Base-by-base conservation (phyloP, 345 rosid genomes). In the Dimocarpus longan region DNA sequence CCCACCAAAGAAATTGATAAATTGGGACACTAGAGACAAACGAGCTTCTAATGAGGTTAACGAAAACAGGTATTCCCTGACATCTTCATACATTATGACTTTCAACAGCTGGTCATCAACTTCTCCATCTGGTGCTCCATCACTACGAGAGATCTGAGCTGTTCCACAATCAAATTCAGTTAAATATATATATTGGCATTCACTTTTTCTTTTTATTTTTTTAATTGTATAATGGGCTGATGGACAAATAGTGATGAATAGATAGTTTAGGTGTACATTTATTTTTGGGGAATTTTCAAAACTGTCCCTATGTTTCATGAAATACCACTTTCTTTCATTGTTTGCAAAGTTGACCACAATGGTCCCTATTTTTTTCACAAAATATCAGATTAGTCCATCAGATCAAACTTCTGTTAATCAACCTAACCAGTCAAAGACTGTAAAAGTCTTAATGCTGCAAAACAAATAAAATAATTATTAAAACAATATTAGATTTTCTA, bases 1-100 rank as follows among this genome's bases (percentile, higher is more conserved):
- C 39, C 91, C 98, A 84, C 97, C 97, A 81, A 91, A 95, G 80
- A 95, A 95, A 68, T 92, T 95, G 78, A 95, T 82, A 66, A 93
- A 92, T 76, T 94, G 96, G 65, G 81, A 86, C 77, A 95, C 82
- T 69, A 95, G 85, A 71, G 92, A 91, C 74, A 92, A 80, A 43
- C 91, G 94, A 75, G 97, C 96, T 73, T 89, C 94, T 22, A 80
- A 79, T 70, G 98, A 92, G 80, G 84, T 85, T 75, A 95, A 82
- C 12, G 93, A 91, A 84, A 95, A 93, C 84, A 95, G 78, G 85
- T 84, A 89, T 75, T 92, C 97, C 56, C 86, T 80, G 71, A 93
- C 81, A 87, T 95, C 99, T 86, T 93, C 98, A 92, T 88, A 91
- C 52, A 94, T 77, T 68, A 92, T 84, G 75, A 84, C 90, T 80